Evolutionary conservation across 2,329 filamentous ascomycete species (phyloP), one percentile per base, ranked within the genome.

Genomic region (Apiospora phragmitis): DNA sequence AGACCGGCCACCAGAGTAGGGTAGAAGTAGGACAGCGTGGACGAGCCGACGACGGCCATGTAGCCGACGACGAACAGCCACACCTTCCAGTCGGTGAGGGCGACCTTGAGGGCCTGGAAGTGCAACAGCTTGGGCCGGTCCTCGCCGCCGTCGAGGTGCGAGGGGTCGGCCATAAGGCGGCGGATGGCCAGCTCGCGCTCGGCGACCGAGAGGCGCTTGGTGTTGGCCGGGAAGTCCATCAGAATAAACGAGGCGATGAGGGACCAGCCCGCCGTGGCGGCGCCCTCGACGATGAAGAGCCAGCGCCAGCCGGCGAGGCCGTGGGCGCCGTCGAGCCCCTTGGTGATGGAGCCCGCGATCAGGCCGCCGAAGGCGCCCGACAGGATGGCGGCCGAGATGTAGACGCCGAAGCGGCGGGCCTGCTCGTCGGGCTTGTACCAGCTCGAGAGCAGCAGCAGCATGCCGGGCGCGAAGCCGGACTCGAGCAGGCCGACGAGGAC

Each of bases 351-450:
- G 2, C 88, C 88, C 0, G 89, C 89, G 14, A 91, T 83, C 5
- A 91, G 82, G 14, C 89, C 89, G 75, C 89, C 89, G 71, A 91
- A 91, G 0, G 88, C 91, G 0, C 92, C 91, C 0, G 91, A 90
- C 0, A 93, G 81, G 0, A 92, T 91, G 1, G 92, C 91, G 0
- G 91, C 90, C 0, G 90, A 92, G 81, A 93, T 93, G 83, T 93
- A 93, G 35, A 92, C 88, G 6, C 91, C 91, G 49, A 80, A 80
- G 24, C 80, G 77, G 69, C 74, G 79, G 43, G 72, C 74, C 74
- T 80, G 78, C 69, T 81, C 79, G 3, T 73, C 73, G 29, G 75
- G 74, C 72, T 80, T 80, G 70, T 93, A 94, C 91, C 91, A 94
- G 72, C 89, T 92, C 0, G 88, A 90, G 0, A 93, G 83, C 71